These are phyloP conservation scores for Fusarium luffae DNA, from an alignment of 2,329 filamentous ascomycete species.

Conservation along the genomic window DNA sequence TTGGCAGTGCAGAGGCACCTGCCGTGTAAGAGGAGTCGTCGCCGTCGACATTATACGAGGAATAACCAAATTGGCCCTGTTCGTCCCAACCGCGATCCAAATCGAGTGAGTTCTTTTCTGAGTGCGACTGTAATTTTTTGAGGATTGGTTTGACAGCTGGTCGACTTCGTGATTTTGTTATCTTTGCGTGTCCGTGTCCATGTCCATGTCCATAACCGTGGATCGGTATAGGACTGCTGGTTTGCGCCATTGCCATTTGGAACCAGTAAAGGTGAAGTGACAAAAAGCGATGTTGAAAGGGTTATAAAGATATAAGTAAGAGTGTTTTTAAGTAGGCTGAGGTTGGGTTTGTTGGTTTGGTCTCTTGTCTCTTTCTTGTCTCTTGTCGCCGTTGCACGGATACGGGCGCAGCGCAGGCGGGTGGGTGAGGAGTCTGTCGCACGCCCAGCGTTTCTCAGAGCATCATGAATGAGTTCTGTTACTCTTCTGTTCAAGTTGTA, in stretches of 20 bases:
- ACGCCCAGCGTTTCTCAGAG: conserved; percentile 46
- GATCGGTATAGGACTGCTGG: conserved; percentile 38
- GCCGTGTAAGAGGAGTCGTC: conserved; percentile 42
- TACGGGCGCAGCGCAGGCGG: conserved; percentile 40
- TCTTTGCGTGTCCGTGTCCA: conserved; percentile 42
- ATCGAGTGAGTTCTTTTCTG: conserved; percentile 72
- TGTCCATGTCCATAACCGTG: conserved; percentile 38
- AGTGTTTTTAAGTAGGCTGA: conserved; percentile 30
- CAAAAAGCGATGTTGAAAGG: background rate
- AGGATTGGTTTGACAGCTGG: conserved; percentile 70
- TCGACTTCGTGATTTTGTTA: conserved; percentile 60
- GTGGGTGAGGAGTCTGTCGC: conserved; percentile 40
- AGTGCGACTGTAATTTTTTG: conserved; percentile 65
- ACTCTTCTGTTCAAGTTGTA: conserved; percentile 32
- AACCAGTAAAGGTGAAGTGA: conserved; percentile 8
- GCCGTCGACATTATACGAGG: conserved; percentile 46
- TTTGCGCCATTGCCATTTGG: conserved; percentile 44
- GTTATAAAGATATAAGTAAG: background rate
- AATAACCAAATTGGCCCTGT: conserved; percentile 53
- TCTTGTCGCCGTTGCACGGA: conserved; percentile 42
- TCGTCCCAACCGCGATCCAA: conserved; percentile 70
- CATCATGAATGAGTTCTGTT: conserved; percentile 41
- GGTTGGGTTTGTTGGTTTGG: conserved; percentile 24
- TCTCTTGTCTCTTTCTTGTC: background rate
- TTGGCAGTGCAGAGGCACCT: conserved; percentile 38